Base-by-base conservation (phyloP, 192 early-diverging fungal genomes). In the Allomyces javanicus region DNA sequence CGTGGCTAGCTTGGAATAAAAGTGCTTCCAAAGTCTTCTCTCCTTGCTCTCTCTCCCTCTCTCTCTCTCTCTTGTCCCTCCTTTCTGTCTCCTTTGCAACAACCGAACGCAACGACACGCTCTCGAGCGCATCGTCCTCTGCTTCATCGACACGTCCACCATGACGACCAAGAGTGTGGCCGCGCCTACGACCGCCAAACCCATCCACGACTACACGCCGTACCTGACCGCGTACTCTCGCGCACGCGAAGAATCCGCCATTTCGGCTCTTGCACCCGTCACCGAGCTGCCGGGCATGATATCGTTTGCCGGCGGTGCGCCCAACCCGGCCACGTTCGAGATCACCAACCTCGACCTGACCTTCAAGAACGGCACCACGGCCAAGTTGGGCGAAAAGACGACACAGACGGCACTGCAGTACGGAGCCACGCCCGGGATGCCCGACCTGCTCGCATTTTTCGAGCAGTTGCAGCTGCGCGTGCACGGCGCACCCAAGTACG, bases 271-370 rank as follows among this genome's bases (percentile, higher is more conserved):
- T 25, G 33, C 33, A 25, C 68, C 68, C 10, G 27, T 69, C 25
- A n/a, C 67, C 24, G 25, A 67, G 24, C 23, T 68, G 21, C 68
- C 65, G 9, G 68, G 68, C 19, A 69, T 69, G 68, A 69, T 69
- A 40, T 69, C 68, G 9, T 62, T 69, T 33, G 68, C 65, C 44
- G 68, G 68, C 21, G 68, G 68, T 14, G 26, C 44, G 27, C 68
- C 68, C 6, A 61, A 69, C 62, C 64, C 68, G 44, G 64, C 65
- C 25, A 69, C 66, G 26, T 69, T 69, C 50, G 44, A 44, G 21
- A 67, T 67, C 25, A 45, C 55, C 23, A 22, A 25, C 26, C 21
- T 67, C 6, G 44, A 58, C 9, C 17, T 67, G 58, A 58, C 33
- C 9, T 22, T 67, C 44, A 21, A 22, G 19, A 24, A 26, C 50